Percentiles rank a stretch among this genome's conserved stretches.
These are phyloP conservation scores for Tetradesmus obliquus DNA, from an alignment of 139 green algal species.

Conservation along the genomic window DNA sequence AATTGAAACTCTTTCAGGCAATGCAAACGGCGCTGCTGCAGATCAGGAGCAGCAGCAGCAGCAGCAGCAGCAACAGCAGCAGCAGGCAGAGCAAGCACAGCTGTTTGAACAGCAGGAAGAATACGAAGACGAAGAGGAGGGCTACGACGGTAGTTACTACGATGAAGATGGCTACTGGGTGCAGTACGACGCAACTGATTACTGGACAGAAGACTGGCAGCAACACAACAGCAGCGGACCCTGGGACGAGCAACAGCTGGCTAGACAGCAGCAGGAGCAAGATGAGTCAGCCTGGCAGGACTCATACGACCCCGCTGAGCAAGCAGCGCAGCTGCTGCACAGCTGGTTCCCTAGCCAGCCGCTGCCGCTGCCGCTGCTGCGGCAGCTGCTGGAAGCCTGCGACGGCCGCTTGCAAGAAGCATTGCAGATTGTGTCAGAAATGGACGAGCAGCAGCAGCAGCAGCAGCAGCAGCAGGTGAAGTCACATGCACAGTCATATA, in stretches of 20 bases:
- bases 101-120: neutral
- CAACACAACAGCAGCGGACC: neutral
- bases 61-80: constrained; percentile 2
- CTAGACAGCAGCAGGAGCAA: neutral
- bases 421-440: constrained; percentile 51
- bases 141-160: neutral
- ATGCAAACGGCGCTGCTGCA: neutral
- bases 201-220: neutral
- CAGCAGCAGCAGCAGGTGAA: neutral
- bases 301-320: neutral
- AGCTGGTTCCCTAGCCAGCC: constrained; percentile 13
- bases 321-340: neutral
- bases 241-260: neutral
- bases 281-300: neutral
- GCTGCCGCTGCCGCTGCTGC: neutral
- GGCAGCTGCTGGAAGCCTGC: constrained; percentile 25
- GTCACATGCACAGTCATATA: neutral
- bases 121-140: neutral
- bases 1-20: no score
- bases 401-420: constrained; percentile 46
- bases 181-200: neutral
- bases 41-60: neutral
- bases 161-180: constrained; percentile 22
- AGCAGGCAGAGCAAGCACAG: neutral
- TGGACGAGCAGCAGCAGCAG: constrained; percentile 61